Base-by-base conservation (phyloP, 1,284 basidiomycete genomes). In the Trametes pubescens region DNA sequence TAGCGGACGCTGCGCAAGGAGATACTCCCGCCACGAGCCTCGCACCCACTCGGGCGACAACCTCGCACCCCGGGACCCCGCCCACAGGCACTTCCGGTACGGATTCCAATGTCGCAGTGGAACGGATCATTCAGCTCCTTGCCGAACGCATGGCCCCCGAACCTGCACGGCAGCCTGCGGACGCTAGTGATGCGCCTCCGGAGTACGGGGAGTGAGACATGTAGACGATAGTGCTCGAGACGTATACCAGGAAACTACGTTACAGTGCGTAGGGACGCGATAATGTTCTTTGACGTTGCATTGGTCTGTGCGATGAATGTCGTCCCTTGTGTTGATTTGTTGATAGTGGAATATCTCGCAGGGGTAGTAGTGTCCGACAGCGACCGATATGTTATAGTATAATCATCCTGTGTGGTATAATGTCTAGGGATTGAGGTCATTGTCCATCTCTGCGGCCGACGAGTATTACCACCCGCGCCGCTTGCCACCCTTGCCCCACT, bases 401-500 rank as follows among this genome's bases (percentile, higher is more conserved):
- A 38, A 13, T 38, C 10, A 38, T 6, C 11, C 37, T 13, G 37
- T 38, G 37, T 38, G 37, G 37, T 38, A 38, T 38, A 5, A 38
- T 38, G 37, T 38, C 37, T 16, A 11, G 37, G 37, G n/a, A n/a
- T n/a, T n/a, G n/a, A n/a, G n/a, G n/a, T n/a, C n/a, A n/a, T n/a
- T n/a, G n/a, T 18, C 40, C 2, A 8, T 16, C 18, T 29, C 47
- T 11, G 14, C 13, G 47, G 26, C 24, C 13, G 16, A 16, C 11
- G 5, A 22, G 11, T 14, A 48, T 62, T 54, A 69, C 67, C 67
- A 69, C 11, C 48, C 46, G 6, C 67, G 63, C 59, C 83, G 81
- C 64, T 84, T 81, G 5, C 90, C 89, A 5, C 94, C 95, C 67
- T 90, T 89, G 22, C 95, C 96, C 95, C 96, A 99, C 73, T 93